Percentiles rank a stretch among this genome's conserved stretches.
Conservation (phyloP, 345 rosid species). For the Noccaea caerulescens region DNA sequence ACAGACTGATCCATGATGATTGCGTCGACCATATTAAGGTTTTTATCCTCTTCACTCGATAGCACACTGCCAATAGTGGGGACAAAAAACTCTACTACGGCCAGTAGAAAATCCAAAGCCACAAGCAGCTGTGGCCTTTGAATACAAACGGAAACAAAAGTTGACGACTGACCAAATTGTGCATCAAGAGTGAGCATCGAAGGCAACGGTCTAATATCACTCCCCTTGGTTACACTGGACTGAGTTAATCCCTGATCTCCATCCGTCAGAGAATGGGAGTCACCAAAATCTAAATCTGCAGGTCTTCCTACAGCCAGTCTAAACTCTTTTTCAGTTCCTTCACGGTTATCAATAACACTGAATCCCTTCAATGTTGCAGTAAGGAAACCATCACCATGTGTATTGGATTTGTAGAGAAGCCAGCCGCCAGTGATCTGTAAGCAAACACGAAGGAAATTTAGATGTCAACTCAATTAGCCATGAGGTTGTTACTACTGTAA, state of each 20-base stretch:
- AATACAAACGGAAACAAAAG: slow-evolving; percentile 64
- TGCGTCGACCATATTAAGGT: slow-evolving; percentile 58
- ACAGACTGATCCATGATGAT: slow-evolving; percentile 65
- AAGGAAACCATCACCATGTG: slow-evolving; percentile 68
- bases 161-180: slow-evolving; percentile 65
- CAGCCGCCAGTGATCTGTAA: slow-evolving; percentile 76
- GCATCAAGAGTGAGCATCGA: slow-evolving; percentile 96
- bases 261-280: slow-evolving; percentile 37
- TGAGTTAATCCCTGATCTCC: slow-evolving; percentile 43
- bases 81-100: slow-evolving; percentile 89
- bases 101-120: slow-evolving; percentile 93
- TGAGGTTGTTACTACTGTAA: slow-evolving; percentile 23
- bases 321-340: slow-evolving; percentile 79
- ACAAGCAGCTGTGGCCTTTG: slow-evolving; percentile 97
- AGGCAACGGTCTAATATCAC: slow-evolving; percentile 59
- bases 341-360: slow-evolving; percentile 88
- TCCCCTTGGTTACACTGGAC: slow-evolving; percentile 44
- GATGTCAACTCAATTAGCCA: slow-evolving; percentile 29
- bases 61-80: slow-evolving; percentile 73
- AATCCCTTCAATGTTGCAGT: slow-evolving; percentile 87
- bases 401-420: slow-evolving; percentile 85
- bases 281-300: slow-evolving; percentile 51
- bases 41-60: slow-evolving; percentile 70
- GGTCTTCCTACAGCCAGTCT: slow-evolving; percentile 85
- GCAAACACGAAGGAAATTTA: neutral